Percentiles rank a stretch among this genome's conserved stretches.
Conservation (phyloP, 176 grass and related monocot species). For the Guadua angustifolia region DNA sequence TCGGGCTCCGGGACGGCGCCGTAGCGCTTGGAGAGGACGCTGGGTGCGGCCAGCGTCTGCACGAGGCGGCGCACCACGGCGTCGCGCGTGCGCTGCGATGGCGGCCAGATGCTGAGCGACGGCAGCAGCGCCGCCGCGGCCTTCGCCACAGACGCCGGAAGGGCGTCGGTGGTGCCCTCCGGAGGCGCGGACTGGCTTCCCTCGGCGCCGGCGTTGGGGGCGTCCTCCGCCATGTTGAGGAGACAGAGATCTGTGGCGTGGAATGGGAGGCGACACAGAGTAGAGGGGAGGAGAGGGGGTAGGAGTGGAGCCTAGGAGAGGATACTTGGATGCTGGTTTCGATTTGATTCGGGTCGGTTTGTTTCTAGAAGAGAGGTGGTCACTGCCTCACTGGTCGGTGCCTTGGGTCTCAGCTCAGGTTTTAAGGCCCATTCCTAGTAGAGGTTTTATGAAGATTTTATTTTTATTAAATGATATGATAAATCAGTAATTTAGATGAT, state of each 20-base stretch:
- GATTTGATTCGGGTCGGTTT: conserved; percentile 1
- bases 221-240: conserved; percentile 68
- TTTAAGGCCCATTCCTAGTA: no score
- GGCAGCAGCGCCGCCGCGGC: conserved; percentile 38
- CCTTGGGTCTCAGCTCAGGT: no score
- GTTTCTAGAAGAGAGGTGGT: background rate
- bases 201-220: conserved; percentile 36
- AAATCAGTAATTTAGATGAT: no score
- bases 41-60: conserved; percentile 67
- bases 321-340: conserved; percentile 28
- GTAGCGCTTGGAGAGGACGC: conserved; percentile 79
- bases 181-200: background rate
- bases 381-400: no score
- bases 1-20: conserved; percentile 59
- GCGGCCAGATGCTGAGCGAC: conserved; percentile 87
- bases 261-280: background rate
- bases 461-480: no score
- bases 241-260: conserved; percentile 55
- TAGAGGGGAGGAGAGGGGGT: no score
- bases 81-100: conserved; percentile 88
- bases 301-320: no score
- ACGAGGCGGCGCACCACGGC: conserved; percentile 84
- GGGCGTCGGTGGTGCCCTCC: conserved; percentile 11
- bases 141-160: background rate
- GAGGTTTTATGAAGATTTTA: no score